phyloP scores from a whole-genome alignment of 352 stramenopile species.

The Achlya hypogyna region DNA sequence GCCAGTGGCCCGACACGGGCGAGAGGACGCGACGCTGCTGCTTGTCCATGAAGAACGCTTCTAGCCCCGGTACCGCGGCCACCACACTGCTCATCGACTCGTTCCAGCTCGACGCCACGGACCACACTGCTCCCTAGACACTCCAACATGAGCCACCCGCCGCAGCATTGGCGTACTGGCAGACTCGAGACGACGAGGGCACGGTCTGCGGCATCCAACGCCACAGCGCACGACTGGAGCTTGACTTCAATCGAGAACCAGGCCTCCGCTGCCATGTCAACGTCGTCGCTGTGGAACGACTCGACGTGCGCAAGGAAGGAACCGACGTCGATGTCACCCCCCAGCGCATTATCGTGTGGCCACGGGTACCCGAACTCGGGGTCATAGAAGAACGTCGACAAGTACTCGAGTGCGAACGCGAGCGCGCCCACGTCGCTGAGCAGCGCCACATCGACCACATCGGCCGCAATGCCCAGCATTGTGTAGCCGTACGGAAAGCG shows the following conservation, averaged over 20 bases:
- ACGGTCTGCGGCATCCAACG: neutral
- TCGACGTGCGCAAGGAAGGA: neutral
- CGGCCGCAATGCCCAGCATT: constrained; percentile 4
- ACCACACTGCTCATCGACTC: no score
- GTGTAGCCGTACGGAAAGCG: constrained; percentile 16
- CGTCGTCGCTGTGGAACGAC: neutral
- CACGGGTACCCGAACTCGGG: constrained; percentile 14
- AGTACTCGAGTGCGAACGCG: constrained; percentile 11
- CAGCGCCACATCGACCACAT: neutral
- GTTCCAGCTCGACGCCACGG: neutral
- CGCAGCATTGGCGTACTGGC: neutral
- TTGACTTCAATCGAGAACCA: neutral
- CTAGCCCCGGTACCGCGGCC: neutral
- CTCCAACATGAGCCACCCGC: neutral
- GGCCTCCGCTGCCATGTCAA: neutral
- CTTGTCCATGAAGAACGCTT: neutral
- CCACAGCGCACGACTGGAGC: neutral
- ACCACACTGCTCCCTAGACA: neutral
- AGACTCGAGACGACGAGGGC: neutral
- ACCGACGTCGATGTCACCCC: neutral
- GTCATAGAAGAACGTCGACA: constrained; percentile 19
- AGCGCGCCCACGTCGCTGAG: neutral
- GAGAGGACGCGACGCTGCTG: neutral
- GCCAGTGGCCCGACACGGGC: neutral
- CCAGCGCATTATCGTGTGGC: no score